Base-by-base conservation (phyloP, 176 grass and related monocot genomes). In the Zizania latifolia region DNA sequence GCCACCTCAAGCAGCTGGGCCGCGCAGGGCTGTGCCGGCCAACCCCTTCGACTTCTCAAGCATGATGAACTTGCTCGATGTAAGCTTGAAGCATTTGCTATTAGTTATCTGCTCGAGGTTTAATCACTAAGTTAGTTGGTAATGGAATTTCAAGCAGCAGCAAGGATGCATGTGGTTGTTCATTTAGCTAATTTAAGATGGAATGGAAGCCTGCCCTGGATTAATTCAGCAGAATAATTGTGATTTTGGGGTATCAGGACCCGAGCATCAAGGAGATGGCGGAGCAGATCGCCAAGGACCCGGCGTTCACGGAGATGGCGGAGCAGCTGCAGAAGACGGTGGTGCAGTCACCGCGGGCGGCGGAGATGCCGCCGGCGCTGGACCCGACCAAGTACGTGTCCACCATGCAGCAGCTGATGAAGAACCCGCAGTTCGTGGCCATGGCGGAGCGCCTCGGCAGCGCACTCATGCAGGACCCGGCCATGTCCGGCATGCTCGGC, bases 401-500 rank as follows among this genome's bases (percentile, higher is more conserved):
- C 13, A 94, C 89, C 19, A 94, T 98, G 89, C 91, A 98, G 84
- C 95, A 94, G 74, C 77, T 98, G 66, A 91, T 98, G 88, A 86
- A 98, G 76, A 94, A 98, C 86, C 86, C 86, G 44, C 89, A 98
- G 75, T 98, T 98, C 62, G 82, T 92, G 38, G 79, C 78, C 34
- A 98, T 98, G 91, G 95, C 95, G 28, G 91, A 98, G 75, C 89
- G 78, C 0, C 81, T 98, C 4, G 95, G 91, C 74, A 88, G 58
- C 84, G 95, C 95, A 79, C 87, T 98, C 22, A 94, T 98, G 91
- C 91, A 98, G 89, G 95, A 98, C 79, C 95, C 95, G 17, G 80
- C 58, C 65, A 84, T 98, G 91, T 81, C 95, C 45, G 33, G 32
- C 57, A 83, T 94, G 79, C 79, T 98, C 16, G 95, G 92, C n/a